Percentiles rank a stretch among this genome's conserved stretches.
phyloP scores from a whole-genome alignment of 257 asterid species.

The Plantago ovata region DNA sequence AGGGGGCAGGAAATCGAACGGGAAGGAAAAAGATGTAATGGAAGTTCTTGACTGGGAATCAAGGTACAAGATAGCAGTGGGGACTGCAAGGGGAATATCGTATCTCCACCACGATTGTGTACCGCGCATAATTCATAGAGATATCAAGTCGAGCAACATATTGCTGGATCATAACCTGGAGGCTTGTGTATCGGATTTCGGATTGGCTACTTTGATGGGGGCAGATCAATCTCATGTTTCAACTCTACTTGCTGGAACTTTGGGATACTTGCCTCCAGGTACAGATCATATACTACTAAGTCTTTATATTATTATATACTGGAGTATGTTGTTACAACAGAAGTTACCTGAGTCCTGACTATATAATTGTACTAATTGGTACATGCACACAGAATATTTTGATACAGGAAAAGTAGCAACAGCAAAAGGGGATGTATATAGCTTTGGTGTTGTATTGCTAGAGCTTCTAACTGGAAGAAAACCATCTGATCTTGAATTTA shows the following conservation, averaged over 20 bases:
- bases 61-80: slow-evolving; percentile 73
- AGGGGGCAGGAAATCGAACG: no score
- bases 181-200: slow-evolving; percentile 79
- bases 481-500: slow-evolving; percentile 71
- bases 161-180: slow-evolving; percentile 67
- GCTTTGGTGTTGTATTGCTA: slow-evolving; percentile 85
- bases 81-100: slow-evolving; percentile 85
- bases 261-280: slow-evolving; percentile 94
- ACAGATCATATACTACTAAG: slow-evolving; percentile 15
- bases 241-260: slow-evolving; percentile 83
- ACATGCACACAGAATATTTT: slow-evolving; percentile 61
- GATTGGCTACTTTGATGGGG: slow-evolving; percentile 84
- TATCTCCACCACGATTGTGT: slow-evolving; percentile 91
- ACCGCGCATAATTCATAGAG: slow-evolving; percentile 88
- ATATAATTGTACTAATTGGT: slow-evolving; percentile 8
- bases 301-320: no score
- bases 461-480: slow-evolving; percentile 84
- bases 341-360: no score
- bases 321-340: no score
- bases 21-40: neutral
- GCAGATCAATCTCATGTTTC: slow-evolving; percentile 86
- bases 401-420: slow-evolving; percentile 84
- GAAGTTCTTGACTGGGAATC: slow-evolving; percentile 61
- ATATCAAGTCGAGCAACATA: slow-evolving; percentile 83
- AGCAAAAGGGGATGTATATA: slow-evolving; percentile 82